These are phyloP conservation scores for Digitaria exilis DNA, from an alignment of 202 grass and related monocot genomes.

Conservation along the genomic window DNA sequence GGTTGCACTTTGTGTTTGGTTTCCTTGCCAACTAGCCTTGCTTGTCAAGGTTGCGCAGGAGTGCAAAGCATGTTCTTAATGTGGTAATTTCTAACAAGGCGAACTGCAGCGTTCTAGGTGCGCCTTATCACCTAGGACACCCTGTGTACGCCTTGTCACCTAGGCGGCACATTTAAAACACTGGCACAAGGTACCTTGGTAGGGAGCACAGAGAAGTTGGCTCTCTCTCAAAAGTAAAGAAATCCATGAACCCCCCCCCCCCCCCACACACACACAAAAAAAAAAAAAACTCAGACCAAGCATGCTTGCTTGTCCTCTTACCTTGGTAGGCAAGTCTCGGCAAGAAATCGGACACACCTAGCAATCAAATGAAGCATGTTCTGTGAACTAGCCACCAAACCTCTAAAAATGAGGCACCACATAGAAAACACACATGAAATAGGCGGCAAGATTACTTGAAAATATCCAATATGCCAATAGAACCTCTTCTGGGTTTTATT, in stretches of 20 bases:
- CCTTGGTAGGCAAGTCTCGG: neutral
- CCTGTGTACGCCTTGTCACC: too few species aligned
- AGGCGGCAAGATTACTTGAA: neutral
- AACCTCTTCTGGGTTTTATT: constrained; percentile 13
- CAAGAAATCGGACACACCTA: neutral
- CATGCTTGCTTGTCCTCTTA: neutral
- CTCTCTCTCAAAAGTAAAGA: neutral
- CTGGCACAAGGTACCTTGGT: neutral
- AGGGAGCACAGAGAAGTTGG: neutral
- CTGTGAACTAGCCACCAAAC: constrained; percentile 25
- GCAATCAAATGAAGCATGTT: constrained; percentile 17
- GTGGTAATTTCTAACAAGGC: too few species aligned
- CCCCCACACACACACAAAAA: neutral
- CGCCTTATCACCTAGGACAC: too few species aligned
- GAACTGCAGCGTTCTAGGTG: too few species aligned
- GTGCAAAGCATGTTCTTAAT: too few species aligned
- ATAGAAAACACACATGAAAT: constrained; percentile 2
- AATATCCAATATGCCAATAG: neutral
- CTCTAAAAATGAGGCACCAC: neutral
- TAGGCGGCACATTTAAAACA: too few species aligned
- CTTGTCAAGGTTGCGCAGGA: neutral
- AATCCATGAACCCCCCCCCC: neutral
- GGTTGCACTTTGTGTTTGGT: neutral
- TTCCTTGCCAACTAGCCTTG: neutral
- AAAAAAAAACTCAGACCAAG: neutral